Evolutionary conservation across 306 rosid species (phyloP), one percentile per base, ranked within the genome.

Genomic region (Glycine tomentella): DNA sequence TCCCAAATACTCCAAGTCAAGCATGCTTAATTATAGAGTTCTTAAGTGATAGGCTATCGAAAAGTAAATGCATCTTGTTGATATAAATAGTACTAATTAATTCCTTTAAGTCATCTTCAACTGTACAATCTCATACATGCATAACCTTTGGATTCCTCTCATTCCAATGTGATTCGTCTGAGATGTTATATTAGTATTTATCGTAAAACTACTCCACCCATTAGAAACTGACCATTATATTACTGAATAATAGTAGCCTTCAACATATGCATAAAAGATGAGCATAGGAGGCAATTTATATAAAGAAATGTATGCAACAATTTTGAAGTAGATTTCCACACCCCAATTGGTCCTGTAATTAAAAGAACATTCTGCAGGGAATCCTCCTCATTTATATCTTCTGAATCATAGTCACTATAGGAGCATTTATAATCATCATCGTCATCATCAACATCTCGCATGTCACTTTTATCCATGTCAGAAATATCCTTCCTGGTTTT

Each of bases 261-360:
- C 66, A 80, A 68, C 50, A 25, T 34, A 83, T 74, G 58, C 38
- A 52, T 12, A 63, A 31, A 65, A 52, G 75, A 78, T 40, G 14
- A 72, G 49, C 75, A 72, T 8, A 51, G 40, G 59, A 51, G 13
- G 65, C 38, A 63, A 78, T 73, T 62, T 81, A 74, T 55, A 71
- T 75, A 69, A 69, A 82, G 64, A 69, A 82, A 58, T 17, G 53
- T 12, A 46, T n/a, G 81, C 61, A 8, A 65, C 16, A 69, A 46
- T 48, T 85, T 42, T 49, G 49, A 76, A 59, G 66, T 70, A 79
- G 44, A 69, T 50, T 67, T 76, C 51, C 33, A 82, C 85, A 95
- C 99, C 93, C 99, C 98, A 45, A 81, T 76, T 57, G 97, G 97
- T 57, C 99, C 99, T 0, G 98, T 91, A 85, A 93, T 85, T 74